Base-by-base conservation (phyloP, 2,329 filamentous ascomycete genomes). In the Colletotrichum sidae region DNA sequence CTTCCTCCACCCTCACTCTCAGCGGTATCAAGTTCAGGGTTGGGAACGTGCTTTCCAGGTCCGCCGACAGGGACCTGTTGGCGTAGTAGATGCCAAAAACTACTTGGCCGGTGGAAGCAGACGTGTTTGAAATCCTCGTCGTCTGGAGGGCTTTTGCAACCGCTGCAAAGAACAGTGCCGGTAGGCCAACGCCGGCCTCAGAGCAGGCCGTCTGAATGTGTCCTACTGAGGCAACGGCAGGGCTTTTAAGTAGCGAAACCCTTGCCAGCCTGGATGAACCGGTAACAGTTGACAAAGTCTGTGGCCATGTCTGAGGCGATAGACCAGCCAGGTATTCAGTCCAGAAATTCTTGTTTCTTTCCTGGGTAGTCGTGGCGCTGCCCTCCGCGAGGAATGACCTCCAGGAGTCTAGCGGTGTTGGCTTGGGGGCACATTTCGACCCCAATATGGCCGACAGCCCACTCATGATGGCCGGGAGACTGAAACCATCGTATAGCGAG, bases 401-500 rank as follows among this genome's bases (percentile, higher is more conserved):
- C 64, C 64, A 67, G 5, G 12, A 3, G 2, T 39, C 54, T 8
- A 64, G 5, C 9, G 12, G 9, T 3, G 25, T 2, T 6, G 9
- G 6, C n/a, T 6, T 7, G 4, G 17, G 9, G 7, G 46, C 13
- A 4, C 8, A 2, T 15, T 57, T 12, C 2, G 37, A 25, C 15
- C 42, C n/a, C 2, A 63, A 13, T 1, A 4, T 39, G 8, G 59
- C 52, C 4, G 45, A 42, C 1, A 60, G 39, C 5, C 60, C 45
- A 2, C 83, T 73, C 25, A 93, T 79, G 6, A 97, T 78, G 0
- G 84, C 74, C 1, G 89, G 86, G 5, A 97, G 80, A 70, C 92
- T 96, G 65, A 96, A 84, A 6, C 90, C 94, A 74, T 97, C 95
- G 73, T 97, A 98, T 0, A 97, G 81, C 0, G 92, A 92, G 74